phyloP scores from a whole-genome alignment of 257 asterid species.

The Forsythia viridissima region DNA sequence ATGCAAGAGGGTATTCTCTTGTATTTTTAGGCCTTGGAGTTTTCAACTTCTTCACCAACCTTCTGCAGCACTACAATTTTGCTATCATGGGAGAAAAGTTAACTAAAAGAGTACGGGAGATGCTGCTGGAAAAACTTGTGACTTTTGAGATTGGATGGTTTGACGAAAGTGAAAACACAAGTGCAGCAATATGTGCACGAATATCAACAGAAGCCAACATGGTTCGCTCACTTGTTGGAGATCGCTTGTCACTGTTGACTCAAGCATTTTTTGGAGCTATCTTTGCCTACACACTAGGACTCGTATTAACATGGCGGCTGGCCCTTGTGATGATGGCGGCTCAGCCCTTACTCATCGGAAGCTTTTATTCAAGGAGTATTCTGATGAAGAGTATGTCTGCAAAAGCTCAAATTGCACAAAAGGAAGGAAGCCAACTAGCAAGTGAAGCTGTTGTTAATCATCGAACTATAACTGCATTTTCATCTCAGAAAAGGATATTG shows the following conservation, averaged over 20 bases:
- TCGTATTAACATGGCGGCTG: conserved; percentile 54
- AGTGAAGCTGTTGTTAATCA: conserved; percentile 70
- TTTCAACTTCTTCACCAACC: conserved; percentile 56
- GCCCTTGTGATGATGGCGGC: conserved; percentile 71
- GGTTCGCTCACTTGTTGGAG: conserved; percentile 67
- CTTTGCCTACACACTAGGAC: conserved; percentile 58
- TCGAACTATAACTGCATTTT: conserved; percentile 69
- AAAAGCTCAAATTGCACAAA: conserved; percentile 56
- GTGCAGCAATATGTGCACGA: conserved; percentile 60
- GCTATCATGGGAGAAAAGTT: conserved; percentile 64
- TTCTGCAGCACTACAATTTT: conserved; percentile 64
- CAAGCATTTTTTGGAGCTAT: conserved; percentile 56
- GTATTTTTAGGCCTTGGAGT: conserved; percentile 54
- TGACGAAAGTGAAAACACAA: conserved; percentile 54
- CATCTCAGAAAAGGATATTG: conserved; percentile 55
- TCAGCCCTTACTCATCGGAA: conserved; percentile 65
- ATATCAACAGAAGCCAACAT: conserved; percentile 58
- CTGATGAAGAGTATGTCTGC: conserved; percentile 60
- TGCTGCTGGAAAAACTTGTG: conserved; percentile 51
- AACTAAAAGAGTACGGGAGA: conserved; percentile 53
- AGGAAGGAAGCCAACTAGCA: conserved; percentile 68
- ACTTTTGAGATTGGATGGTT: conserved; percentile 64
- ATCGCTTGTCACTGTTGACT: conserved; percentile 54
- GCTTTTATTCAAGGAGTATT: conserved; percentile 61
- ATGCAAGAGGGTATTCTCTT: conserved; percentile 47